phyloP scores from a whole-genome alignment of 345 rosid species.

The Atalantia buxifolia region DNA sequence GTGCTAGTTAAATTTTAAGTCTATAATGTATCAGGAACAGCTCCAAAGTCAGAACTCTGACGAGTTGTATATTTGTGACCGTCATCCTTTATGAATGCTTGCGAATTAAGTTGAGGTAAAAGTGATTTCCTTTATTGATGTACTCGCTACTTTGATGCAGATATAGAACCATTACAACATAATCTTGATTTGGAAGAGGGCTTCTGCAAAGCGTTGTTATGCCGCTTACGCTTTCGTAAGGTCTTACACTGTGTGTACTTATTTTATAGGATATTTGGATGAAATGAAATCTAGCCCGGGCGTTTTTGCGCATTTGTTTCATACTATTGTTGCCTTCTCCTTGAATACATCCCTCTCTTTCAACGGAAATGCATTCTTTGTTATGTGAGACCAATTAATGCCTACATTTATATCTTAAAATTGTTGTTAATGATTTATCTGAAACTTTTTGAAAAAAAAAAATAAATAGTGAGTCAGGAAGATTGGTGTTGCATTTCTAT shows the following conservation, averaged over 20 bases:
- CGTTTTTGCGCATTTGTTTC: constrained; percentile 7
- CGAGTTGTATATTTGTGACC: not conserved
- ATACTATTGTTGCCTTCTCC: not conserved
- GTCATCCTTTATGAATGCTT: not conserved
- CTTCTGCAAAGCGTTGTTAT: constrained; percentile 82
- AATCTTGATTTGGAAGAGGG: constrained; percentile 75
- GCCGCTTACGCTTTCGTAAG: constrained; percentile 99
- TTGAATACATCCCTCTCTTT: constrained; percentile 6
- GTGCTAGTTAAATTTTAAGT: not conserved
- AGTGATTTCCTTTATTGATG: constrained; percentile 6
- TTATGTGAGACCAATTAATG: too few relatives aligned
- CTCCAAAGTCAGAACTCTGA: not conserved
- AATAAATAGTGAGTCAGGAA: not conserved
- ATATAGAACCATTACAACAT: constrained; percentile 76
- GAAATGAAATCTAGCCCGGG: not conserved
- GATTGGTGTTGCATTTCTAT: not conserved
- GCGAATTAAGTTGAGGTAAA: not conserved
- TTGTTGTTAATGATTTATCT: not conserved
- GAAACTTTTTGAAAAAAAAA: not conserved
- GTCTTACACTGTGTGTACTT: constrained; percentile 68
- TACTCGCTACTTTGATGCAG: constrained; percentile 41
- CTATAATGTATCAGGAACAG: not conserved
- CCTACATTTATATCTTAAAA: not conserved
- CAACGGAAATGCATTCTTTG: too few relatives aligned
- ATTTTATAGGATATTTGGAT: constrained; percentile 10